Base-by-base conservation (phyloP, 2,329 filamentous ascomycete species). In the Diplodia scrobiculata region DNA sequence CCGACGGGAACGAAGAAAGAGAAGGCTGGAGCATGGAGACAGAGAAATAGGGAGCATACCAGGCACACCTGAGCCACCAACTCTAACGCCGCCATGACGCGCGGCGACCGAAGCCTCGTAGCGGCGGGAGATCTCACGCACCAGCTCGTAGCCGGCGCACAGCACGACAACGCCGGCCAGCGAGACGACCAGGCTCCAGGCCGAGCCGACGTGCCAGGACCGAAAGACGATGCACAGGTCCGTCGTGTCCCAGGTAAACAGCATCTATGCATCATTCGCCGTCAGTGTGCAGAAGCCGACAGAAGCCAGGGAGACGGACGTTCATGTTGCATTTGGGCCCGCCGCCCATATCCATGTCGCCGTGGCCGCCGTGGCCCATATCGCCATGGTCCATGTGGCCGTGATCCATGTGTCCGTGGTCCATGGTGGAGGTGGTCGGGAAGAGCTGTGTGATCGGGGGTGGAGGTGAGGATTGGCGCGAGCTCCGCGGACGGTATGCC, bases 221-320 rank as follows among this genome's bases (percentile, higher is more conserved):
- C 84, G 85, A 84, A 98, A 99, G 78, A 99, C 87, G 79, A 99
- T 96, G 84, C 95, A 99, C 70, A 99, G 91, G 80, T 98, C 90
- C 66, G 84, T 86, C 2, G 93, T 94, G 77, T 92, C 87, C 94
- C 94, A 99, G 68, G 92, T 98, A 83, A 99, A 99, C 71, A 98
- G 87, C 94, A 97, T 98, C 92, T 97, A 71, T 5, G 59, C 38
- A 50, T 19, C 29, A 17, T 9, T 10, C 19, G 41, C 19, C 47
- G 36, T 51, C 47, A 14, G 47, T 17, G 60, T n/a, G 27, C n/a
- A 41, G 51, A 9, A 32, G 7, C 19, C 50, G 54, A 19, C 19
- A 21, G 10, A 38, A n/a, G 14, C 1, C 34, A 34, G 53, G 32
- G 60, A 67, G 62, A 73, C 89, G 73, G 81, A 94, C 93, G 79